Conservation (phyloP, 73 alveolate species). For the Paramecium sonneborni region DNA sequence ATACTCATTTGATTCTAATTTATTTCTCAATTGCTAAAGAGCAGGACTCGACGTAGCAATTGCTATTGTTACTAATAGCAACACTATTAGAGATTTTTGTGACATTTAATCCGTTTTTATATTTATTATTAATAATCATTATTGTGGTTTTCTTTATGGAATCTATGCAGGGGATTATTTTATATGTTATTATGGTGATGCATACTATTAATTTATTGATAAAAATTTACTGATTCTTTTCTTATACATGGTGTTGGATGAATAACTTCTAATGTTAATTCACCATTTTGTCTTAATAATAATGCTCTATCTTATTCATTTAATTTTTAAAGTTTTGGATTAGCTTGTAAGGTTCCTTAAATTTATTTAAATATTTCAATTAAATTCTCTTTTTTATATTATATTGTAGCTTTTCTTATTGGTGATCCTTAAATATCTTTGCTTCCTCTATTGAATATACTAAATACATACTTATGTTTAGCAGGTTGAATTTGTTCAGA, state of each 20-base stretch:
- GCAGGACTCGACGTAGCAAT: neutral
- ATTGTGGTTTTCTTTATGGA: constrained; percentile 29
- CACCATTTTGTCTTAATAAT: neutral
- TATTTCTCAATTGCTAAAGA: neutral
- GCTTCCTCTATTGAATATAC: neutral
- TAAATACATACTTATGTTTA: neutral
- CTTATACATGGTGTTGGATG: constrained; percentile 45
- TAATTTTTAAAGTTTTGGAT: neutral
- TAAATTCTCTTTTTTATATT: constrained; percentile 25
- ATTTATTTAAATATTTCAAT: constrained; percentile 1
- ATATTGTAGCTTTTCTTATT: constrained; percentile 5
- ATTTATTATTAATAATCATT: constrained; percentile 29
- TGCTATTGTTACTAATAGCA: neutral
- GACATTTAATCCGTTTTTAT: constrained; percentile 55
- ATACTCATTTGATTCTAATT: constrained; percentile 2
- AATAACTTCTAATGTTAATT: constrained; percentile 5
- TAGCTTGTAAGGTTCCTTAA: neutral
- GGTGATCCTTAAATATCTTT: neutral
- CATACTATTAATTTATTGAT: neutral
- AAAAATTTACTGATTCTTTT: constrained; percentile 36
- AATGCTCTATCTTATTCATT: constrained; percentile 23
- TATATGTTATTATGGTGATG: neutral
- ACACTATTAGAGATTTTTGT: neutral
- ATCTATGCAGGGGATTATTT: constrained; percentile 26
- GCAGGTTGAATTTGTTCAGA: neutral